Base-by-base conservation (phyloP, 1,284 basidiomycete species). In the Neonothopanus nambi region DNA sequence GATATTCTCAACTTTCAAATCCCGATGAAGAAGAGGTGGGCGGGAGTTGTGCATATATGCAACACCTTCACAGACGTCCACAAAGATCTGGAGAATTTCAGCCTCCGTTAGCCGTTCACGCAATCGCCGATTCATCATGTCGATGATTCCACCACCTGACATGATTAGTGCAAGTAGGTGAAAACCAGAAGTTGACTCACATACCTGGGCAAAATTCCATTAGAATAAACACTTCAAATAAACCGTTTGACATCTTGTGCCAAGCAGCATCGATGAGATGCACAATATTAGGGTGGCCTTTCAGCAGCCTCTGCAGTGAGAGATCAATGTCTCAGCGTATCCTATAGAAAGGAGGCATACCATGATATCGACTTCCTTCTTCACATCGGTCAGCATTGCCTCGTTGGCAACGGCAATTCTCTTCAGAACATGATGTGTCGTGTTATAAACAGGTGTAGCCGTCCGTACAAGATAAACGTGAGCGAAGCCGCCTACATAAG, bases 1-100 rank as follows among this genome's bases (percentile, higher is more conserved):
- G 63, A 99, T 98, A 70, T 99, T 99, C 71, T 99, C 97, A 39
- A 98, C 94, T 73, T 99, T 99, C 66, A 99, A 84, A 73, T 99
- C 97, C 39, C 97, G 91, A 68, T 99, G 97, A 36, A 99, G 80
- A 42, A 99, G 80, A 12, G 95, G 83, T 2, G 94, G 92, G 35
- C 86, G 83, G 48, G 93, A 84, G 58, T 93, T 89, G 69, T 99
- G 97, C 97, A 99, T 99, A 59, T 85, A 90, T 1, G 93, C 94
- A 11, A 97, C 90, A 24, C 92, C 87, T 72, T 96, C 93, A 66
- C 91, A 94, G 18, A 95, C 91, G 65, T 97, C 94, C 23, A 95
- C 90, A 68, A 99, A 99, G 66, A 99, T 98, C 69, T 95, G 93
- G 47, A 99, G 80, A 63, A 99, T 98, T 70, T 99, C 97, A 24